Evolutionary conservation across 352 stramenopile genomes (phyloP).

Genomic region (Pythium utonaiense): DNA sequence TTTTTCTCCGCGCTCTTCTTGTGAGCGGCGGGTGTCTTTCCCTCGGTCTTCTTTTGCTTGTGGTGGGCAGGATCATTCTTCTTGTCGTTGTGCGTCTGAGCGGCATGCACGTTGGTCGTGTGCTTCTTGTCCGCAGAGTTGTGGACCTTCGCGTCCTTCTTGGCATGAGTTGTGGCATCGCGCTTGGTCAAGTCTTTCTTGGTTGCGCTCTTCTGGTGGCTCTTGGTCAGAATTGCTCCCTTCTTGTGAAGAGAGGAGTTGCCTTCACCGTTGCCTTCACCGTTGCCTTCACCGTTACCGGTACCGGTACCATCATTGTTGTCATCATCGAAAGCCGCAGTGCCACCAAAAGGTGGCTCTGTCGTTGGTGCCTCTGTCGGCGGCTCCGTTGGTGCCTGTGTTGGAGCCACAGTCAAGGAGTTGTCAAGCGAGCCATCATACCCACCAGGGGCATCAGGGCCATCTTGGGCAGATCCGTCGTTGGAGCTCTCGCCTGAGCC

Average conservation of each 20-base stretch:
- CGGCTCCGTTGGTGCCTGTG: no score
- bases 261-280: not conserved
- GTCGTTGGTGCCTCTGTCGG: not conserved
- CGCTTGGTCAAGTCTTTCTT: not conserved
- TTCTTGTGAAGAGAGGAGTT: not conserved
- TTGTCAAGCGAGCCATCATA: not conserved
- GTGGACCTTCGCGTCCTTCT: not conserved
- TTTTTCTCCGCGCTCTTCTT: conserved; percentile 10
- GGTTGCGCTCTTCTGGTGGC: not conserved
- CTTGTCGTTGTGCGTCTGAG: not conserved
- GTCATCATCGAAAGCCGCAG: not conserved
- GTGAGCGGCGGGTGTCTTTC: not conserved
- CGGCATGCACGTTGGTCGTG: not conserved
- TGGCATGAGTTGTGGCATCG: not conserved
- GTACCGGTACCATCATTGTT: no score
- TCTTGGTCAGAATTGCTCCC: no score
- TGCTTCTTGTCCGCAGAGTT: not conserved
- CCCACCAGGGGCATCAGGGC: not conserved
- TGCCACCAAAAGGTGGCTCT: not conserved
- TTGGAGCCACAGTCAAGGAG: not conserved
- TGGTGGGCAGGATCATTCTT: not conserved
- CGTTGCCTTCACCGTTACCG: conserved; percentile 1
- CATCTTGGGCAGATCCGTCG: not conserved
- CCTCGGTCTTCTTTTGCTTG: not conserved
- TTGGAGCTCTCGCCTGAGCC: not conserved